Conservation (phyloP, 306 rosid species). For the Prunus dulcis region DNA sequence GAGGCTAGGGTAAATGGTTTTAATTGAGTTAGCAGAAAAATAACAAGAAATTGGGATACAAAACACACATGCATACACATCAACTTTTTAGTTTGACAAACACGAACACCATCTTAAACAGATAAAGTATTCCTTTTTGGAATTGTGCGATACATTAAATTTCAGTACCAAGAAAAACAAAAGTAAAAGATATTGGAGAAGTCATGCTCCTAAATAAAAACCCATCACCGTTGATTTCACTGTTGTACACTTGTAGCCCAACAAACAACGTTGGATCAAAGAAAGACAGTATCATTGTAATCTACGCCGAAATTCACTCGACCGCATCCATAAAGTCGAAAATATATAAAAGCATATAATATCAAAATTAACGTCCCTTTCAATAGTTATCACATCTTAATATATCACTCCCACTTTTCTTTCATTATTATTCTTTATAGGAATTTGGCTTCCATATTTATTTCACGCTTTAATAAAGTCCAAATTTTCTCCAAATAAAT, state of each 20-base stretch:
- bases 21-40: too few species aligned
- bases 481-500: neutral
- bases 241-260: neutral
- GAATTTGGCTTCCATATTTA: neutral
- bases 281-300: constrained; percentile 12
- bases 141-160: neutral
- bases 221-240: neutral
- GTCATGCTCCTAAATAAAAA: neutral
- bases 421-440: neutral
- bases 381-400: constrained; percentile 9
- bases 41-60: too few species aligned
- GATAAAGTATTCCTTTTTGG: neutral
- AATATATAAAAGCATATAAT: neutral
- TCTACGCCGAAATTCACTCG: constrained; percentile 20
- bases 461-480: neutral
- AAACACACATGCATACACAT: neutral
- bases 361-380: neutral
- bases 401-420: constrained; percentile 9
- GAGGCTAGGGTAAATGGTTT: too few species aligned
- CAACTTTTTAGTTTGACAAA: neutral
- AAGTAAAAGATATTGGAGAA: too few species aligned
- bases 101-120: neutral
- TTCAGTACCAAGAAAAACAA: neutral
- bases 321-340: constrained; percentile 13
- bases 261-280: constrained; percentile 6